Evolutionary conservation across 2,329 filamentous ascomycete genomes (phyloP), one percentile per base, ranked within the genome.

Genomic region (Penicillium sp.): DNA sequence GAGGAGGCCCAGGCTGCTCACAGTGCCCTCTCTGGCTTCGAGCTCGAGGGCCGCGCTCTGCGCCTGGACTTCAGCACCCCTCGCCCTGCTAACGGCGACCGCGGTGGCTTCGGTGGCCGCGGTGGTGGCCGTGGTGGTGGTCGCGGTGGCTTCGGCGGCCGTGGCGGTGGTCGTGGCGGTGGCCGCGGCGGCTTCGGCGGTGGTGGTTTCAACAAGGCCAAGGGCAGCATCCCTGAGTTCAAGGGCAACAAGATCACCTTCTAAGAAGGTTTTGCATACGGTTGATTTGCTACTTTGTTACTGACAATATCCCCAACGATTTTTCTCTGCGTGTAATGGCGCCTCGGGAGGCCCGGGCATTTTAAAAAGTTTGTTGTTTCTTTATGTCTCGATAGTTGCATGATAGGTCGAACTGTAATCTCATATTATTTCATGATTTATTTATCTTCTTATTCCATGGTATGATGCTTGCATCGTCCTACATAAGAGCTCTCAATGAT

Each of bases 1-100:
- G 91, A 96, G 24, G 92, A 96, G 67, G 91, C 92, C 67, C 90
- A 88, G 78, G 77, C 80, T 66, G 92, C 87, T 21, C 85, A 91
- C 65, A 81, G 88, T 66, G 78, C 81, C 53, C 82, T 90, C 72
- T 87, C 90, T 65, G 91, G 91, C 61, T 80, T 81, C 52, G 86
- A 90, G 55, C 83, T 94, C 66, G 83, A 80, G 61, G 86, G 89
- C 52, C 91, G 92, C 66, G 75, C 84, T 49, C 81, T 96, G 64
- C 90, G 92, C 66, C 86, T 96, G 50, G 92, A 96, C 83, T 97
- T 82, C 75, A 89, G 89, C 62, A 79, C 83, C 60, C 84, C 88
- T 65, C 87, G 88, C 65, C 77, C 79, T 63, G 83, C 83, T 74
- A 82, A 84, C 60, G 75, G 75, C 57, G 75, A 71, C 55, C 76